Evolutionary conservation across 2,329 filamentous ascomycete genomes (phyloP), one percentile per base, ranked within the genome.

Genomic region (Talaromyces sp.): DNA sequence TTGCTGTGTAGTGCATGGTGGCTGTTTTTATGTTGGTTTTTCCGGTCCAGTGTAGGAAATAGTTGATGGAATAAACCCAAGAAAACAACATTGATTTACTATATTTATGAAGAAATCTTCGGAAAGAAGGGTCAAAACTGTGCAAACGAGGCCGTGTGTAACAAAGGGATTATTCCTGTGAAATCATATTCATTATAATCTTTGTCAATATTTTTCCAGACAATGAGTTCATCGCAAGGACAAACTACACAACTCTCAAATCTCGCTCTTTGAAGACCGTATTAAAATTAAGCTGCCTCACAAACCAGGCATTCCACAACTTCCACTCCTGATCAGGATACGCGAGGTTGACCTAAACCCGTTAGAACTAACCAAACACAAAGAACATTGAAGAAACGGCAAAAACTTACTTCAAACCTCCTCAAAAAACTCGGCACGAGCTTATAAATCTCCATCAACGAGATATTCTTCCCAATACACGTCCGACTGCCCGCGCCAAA

Each of bases 391-490:
- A 3, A 13, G 47, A 13, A 22, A 22, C 47, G 9, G 13, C 4
- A 53, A n/a, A 32, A 53, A 54, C 57, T 4, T 59, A 62, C 60
- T 68, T 84, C 79, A 60, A 83, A 84, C 47, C 79, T 75, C 53
- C 80, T 70, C 67, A 84, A 65, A 64, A 84, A 80, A 28, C 63
- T 63, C 9, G 70, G 70, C n/a, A 71, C 60, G n/a, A 70, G 42
- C 57, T 72, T 71, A 51, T 65, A 66, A 33, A 72, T 67, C 59
- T 72, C 69, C 47, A 71, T 55, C 17, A 72, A 54, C 39, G 65
- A 66, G 53, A 72, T 71, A 53, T 72, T 71, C 59, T 71, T 72
- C 7, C 82, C 82, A 55, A 84, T 81, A 59, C 82, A 84, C 1
- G 82, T 84, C 65, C 82, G 69, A 1, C 80, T 75, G 0, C 83